Evolutionary conservation across 495 filamentous ascomycete genomes (phyloP).

Genomic region (Darksidea phi): DNA sequence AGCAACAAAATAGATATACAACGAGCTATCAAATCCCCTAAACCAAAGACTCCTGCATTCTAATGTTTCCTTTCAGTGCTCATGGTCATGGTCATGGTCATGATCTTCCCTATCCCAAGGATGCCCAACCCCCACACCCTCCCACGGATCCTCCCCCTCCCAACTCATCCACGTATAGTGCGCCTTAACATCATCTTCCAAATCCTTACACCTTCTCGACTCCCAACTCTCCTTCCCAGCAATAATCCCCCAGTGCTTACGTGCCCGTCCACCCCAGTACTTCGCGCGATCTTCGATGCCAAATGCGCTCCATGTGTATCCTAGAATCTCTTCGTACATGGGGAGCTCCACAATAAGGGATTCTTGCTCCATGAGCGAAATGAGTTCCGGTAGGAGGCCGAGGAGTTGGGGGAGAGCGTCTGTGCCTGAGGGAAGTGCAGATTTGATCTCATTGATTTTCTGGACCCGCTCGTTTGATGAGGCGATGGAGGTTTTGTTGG

Average conservation of each 20-base stretch:
- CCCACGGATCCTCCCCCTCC: conserved; percentile 18
- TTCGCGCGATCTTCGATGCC: conserved; percentile 15
- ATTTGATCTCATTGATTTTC: conserved; percentile 12
- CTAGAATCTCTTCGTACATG: conserved; percentile 27
- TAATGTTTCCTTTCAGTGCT: conserved; percentile 1
- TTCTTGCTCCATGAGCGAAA: conserved; percentile 20
- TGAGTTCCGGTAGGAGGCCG: conserved; percentile 6
- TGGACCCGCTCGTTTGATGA: conserved; percentile 23
- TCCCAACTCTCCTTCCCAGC: conserved; percentile 32
- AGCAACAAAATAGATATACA: too few species aligned
- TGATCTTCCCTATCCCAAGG: conserved; percentile 1
- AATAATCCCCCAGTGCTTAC: conserved; percentile 23
- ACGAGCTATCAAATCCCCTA: too few species aligned
- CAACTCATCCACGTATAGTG: conserved; percentile 25
- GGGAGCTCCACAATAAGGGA: conserved; percentile 14
- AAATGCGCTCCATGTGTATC: conserved; percentile 22
- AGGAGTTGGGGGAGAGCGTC: conserved; percentile 8
- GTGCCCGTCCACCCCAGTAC: conserved; percentile 20
- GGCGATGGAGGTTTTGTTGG: not conserved
- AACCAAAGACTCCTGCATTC: too few species aligned
- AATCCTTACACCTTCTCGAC: conserved; percentile 19
- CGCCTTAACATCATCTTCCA: conserved; percentile 15
- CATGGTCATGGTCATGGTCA: conserved; percentile 11
- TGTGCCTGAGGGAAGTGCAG: conserved; percentile 3
- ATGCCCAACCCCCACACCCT: conserved; percentile 3